A percentile compares a stretch with the other conserved stretches of the same genome.
These are phyloP conservation scores for Amanita thiersii DNA, from an alignment of 768 basidiomycete genomes.

Conservation along the genomic window DNA sequence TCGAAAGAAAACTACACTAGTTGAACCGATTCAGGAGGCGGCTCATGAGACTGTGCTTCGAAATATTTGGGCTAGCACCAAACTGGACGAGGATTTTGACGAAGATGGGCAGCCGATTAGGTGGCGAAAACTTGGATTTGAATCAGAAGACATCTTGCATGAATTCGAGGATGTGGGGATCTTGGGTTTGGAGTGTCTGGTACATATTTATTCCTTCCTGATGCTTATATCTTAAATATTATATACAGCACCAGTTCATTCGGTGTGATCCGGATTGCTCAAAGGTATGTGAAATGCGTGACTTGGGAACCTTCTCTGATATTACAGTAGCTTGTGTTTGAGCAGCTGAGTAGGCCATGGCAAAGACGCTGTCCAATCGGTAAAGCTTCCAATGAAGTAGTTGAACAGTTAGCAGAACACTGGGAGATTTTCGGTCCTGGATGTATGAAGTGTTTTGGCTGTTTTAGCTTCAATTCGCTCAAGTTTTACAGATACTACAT, in stretches of 20 bases:
- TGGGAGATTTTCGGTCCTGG: constrained; percentile 84
- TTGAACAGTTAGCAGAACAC: constrained; percentile 76
- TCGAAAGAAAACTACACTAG: constrained; percentile 71
- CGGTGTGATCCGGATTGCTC: constrained; percentile 68
- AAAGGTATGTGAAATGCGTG: constrained; percentile 36
- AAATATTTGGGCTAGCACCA: constrained; percentile 62
- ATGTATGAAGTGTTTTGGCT: constrained; percentile 36
- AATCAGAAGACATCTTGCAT: constrained; percentile 60
- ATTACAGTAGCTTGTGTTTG: constrained; percentile 55
- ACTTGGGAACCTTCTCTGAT: constrained; percentile 8
- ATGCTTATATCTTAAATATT: neutral
- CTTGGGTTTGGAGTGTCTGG: constrained; percentile 77
- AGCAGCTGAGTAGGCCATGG: constrained; percentile 68
- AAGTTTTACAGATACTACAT: constrained; percentile 56
- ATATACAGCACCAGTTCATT: constrained; percentile 54
- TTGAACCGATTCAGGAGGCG: constrained; percentile 59
- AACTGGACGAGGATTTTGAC: constrained; percentile 45
- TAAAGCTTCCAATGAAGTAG: constrained; percentile 78
- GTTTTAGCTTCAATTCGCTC: constrained; percentile 7
- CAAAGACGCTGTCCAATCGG: constrained; percentile 79
- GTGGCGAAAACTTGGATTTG: constrained; percentile 78
- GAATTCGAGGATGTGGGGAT: constrained; percentile 78
- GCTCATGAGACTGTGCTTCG: constrained; percentile 49
- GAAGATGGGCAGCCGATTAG: constrained; percentile 42
- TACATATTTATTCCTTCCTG: constrained; percentile 23